Base-by-base conservation (phyloP, 768 basidiomycete genomes). In the Pleurotus tuber-regium region DNA sequence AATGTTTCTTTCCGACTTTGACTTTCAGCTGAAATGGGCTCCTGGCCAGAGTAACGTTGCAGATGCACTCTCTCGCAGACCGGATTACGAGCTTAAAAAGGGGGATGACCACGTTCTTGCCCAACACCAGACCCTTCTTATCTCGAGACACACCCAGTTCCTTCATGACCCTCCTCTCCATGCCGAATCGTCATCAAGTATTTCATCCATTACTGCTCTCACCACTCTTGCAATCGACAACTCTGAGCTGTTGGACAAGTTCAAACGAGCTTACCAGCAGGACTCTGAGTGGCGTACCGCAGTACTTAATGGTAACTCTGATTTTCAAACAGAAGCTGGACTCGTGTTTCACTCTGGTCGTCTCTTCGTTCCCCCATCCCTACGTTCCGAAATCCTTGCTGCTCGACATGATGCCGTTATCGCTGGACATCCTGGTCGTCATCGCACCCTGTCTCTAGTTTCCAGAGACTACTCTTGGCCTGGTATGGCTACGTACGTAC, bases 381-480 rank as follows among this genome's bases (percentile, higher is more conserved):
- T 72, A 8, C 63, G 59, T 7, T 21, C 51, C 39, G 59, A 67
- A 6, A 60, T 71, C 44, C 50, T 76, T 8, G 53, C 63, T 9
- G 49, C 50, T 3, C 58, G 58, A n/a, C 77, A 79, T 56, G 72
- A 80, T 51, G 49, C 57, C 16, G 57, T 64, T 1, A 46, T 67
- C 21, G 64, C 66, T 26, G 77, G 78, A 9, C 78, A 80, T 43
- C 71, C 66, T 5, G 77, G 78, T 3, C 61, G 58, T 10, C 55
- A 52, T 2, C 60, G 61, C 12, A 79, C 76, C 0, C 48, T 61
- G 6, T 55, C 64, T 3, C 51, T 67, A 2, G 54, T 79, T 2
- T 38, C 33, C 0, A 60, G 66, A 4, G 60, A 76, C 35, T 79
- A 70, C 57, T 73, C 62, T 2, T 80, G 76, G 76, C 76, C 65